Evolutionary conservation across 108 stramenopile species (phyloP).

Genomic region (Cyclotella sp.): DNA sequence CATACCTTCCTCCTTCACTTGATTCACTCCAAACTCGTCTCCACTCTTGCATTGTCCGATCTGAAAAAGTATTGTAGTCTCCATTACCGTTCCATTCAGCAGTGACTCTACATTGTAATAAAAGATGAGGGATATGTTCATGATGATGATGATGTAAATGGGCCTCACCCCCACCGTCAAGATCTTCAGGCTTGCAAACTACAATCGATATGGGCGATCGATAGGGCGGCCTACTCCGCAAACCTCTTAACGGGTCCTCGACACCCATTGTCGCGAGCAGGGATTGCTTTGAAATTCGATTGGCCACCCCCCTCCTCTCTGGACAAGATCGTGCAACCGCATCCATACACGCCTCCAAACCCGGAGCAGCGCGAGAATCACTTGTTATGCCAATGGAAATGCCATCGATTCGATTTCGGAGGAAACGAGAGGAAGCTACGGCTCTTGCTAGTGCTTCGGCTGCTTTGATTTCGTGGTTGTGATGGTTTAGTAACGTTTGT

Average conservation of each 20-base stretch:
- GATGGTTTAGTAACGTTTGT: conserved; percentile 15
- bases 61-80: conserved; percentile 52
- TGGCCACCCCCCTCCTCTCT: conserved; percentile 46
- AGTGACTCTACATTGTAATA: conserved; percentile 52
- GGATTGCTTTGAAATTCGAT: neutral
- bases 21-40: conserved; percentile 34
- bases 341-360: conserved; percentile 69
- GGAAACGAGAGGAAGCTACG: conserved; percentile 41
- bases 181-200: conserved; percentile 51
- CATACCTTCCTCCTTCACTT: neutral
- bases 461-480: conserved; percentile 30
- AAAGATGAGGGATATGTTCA: conserved; percentile 47
- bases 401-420: conserved; percentile 59
- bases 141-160: conserved; percentile 27
- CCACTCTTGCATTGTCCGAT: conserved; percentile 51
- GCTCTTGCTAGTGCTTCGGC: conserved; percentile 51
- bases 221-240: conserved; percentile 34
- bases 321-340: conserved; percentile 52
- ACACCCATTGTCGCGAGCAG: neutral
- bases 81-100: conserved; percentile 69
- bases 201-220: conserved; percentile 58
- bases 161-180: conserved; percentile 49
- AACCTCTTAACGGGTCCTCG: conserved; percentile 1
- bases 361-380: conserved; percentile 66
- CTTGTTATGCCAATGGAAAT: conserved; percentile 61